Evolutionary conservation across 495 filamentous ascomycete species (phyloP), one percentile per base, ranked within the genome.

Genomic region (Penicillium fimorum): DNA sequence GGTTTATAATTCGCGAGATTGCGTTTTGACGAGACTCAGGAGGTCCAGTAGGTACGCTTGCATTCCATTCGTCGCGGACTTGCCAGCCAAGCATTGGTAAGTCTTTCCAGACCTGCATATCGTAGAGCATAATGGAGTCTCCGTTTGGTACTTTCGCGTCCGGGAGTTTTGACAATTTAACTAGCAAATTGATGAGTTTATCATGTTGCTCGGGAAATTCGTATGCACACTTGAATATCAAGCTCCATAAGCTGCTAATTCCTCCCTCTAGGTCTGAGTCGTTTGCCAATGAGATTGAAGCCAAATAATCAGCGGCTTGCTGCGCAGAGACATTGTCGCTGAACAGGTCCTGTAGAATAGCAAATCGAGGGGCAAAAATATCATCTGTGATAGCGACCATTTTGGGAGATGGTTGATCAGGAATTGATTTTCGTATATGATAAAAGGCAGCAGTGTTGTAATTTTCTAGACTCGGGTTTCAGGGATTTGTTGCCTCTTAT

Each of bases 11-110:
- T 17, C 11, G 32, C 33, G 48, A 10, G 7, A 50, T 50, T 9
- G 33, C 33, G 3, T 4, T 38, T 24, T n/a, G 11, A 17, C 46
- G 30, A 13, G 25, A 1, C 12, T 44, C 44, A 20, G 51, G 4
- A 29, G 53, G 38, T 53, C 56, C 30, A 52, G 46, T 37, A 18
- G 38, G 51, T 5, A 62, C 27, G 4, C 20, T 42, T n/a, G 35
- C 12, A 24, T 62, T 55, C 60, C 60, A 62, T 3, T 47, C n/a
- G 2, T 55, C 41, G 1, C 60, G 60, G 30, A 62, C 22, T 32
- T 49, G 40, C 55, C 55, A 62, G 17, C 60, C 55, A 8, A 62
- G 47, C 40, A 47, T 50, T 4, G 60, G 60, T 4, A 62, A 38
- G 32, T 62, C 56, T 20, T 51, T 46, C 60, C 60, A 62, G 8